Evolutionary conservation across 164 flowering plant species (phyloP), one percentile per base, ranked within the genome.

Genomic region (Cinnamomum micranthum): DNA sequence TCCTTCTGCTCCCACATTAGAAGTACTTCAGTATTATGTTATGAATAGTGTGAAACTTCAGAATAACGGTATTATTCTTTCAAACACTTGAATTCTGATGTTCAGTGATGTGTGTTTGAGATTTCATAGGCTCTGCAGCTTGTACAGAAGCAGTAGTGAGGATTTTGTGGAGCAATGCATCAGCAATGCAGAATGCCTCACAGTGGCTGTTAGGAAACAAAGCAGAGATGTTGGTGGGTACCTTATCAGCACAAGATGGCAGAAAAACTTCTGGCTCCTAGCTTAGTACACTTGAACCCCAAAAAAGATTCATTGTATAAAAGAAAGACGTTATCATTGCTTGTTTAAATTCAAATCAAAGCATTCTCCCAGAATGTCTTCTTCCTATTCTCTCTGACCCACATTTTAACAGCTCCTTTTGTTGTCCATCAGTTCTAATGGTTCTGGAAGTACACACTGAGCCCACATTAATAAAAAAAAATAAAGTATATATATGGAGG

Each of bases 201-300:
- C 96, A 4, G 76, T 94, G 68, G 98, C 96, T 41, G 96, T 94
- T 27, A 86, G 86, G 81, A 92, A 85, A 76, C 96, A 89, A 80
- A 88, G 92, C 81, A 86, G 78, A 62, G 93, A 93, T 71, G 80
- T 87, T 71, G 86, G 93, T 51, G 98, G 98, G 1, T 91, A 89
- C 85, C 90, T 94, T 25, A 88, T 92, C 80, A 94, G 86, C 90
- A 90, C 95, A 69, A 87, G 91, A 80, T 89, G 97, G 96, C 97
- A 91, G 84, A 94, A 92, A 84, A 86, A 94, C 80, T 92, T 92
- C 87, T 92, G 98, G 97, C 91, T 92, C n/a, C 75, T 82, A 22
- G 84, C 84, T 35, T 82, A 63, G 69, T 5, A 25, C 47, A 55
- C 60, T 55, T 3, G 60, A 55, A 55, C 60, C 60, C 60, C n/a